Conservation (phyloP, 345 rosid species). For the Passiflora organensis region DNA sequence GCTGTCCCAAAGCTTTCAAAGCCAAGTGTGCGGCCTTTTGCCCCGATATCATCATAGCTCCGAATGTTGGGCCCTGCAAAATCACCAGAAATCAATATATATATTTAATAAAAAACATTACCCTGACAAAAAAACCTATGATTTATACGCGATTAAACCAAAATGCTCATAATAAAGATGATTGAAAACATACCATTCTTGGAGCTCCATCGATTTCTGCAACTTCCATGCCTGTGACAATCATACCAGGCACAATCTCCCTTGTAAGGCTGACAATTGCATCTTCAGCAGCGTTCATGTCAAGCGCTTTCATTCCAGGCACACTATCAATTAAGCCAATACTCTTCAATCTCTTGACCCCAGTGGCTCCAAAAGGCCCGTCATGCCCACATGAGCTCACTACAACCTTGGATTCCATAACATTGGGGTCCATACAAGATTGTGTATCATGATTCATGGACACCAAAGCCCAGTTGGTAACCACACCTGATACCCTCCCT, state of each 20-base stretch:
- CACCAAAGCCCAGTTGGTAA: constrained; percentile 95
- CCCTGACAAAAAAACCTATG: not conserved
- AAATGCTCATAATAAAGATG: too few relatives aligned
- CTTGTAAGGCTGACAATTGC: constrained; percentile 18
- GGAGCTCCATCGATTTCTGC: constrained; percentile 22
- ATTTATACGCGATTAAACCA: too few relatives aligned
- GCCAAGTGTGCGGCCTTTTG: constrained; percentile 27
- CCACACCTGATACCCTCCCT: constrained; percentile 75
- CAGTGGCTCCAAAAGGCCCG: constrained; percentile 89
- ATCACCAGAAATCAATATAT: not conserved
- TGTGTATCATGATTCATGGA: constrained; percentile 94
- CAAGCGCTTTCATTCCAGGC: constrained; percentile 19
- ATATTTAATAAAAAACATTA: not conserved
- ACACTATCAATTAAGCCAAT: constrained; percentile 17
- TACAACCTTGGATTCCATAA: constrained; percentile 90
- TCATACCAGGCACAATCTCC: constrained; percentile 21
- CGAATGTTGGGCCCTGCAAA: constrained; percentile 23
- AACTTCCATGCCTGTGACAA: constrained; percentile 21
- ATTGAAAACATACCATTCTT: constrained; percentile 15
- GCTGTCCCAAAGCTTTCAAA: constrained; percentile 23
- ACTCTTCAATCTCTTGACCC: constrained; percentile 35
- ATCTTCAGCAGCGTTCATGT: constrained; percentile 15
- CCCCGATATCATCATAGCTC: constrained; percentile 28
- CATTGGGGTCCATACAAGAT: constrained; percentile 96
- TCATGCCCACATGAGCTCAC: constrained; percentile 97